Percentiles rank a stretch among this genome's conserved stretches.
Conservation (phyloP, 2,329 filamentous ascomycete species). For the Rosellinia necatrix region DNA sequence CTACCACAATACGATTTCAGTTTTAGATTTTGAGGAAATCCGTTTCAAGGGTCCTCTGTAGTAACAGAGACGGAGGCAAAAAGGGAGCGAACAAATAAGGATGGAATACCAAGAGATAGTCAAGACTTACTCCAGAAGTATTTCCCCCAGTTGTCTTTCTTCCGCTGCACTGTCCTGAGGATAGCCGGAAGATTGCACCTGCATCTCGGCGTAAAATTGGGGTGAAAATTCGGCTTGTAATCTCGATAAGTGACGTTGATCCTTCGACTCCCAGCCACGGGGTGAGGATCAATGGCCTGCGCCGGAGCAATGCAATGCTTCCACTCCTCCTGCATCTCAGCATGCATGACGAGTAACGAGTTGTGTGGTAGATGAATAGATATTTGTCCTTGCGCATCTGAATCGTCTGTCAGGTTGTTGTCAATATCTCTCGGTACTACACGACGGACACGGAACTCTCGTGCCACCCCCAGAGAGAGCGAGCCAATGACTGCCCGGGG, state of each 20-base stretch:
- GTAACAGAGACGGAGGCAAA: neutral
- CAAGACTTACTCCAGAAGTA: conserved; percentile 76
- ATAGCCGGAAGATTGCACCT: conserved; percentile 70
- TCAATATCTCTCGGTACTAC: conserved; percentile 66
- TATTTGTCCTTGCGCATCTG: conserved; percentile 79
- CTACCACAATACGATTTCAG: conserved; percentile 17
- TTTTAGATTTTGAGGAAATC: neutral
- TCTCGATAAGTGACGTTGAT: conserved; percentile 95
- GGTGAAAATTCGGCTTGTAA: conserved; percentile 79
- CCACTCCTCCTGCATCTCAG: conserved; percentile 97
- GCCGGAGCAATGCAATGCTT: conserved; percentile 85
- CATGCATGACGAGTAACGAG: conserved; percentile 92
- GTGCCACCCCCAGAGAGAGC: conserved; percentile 85
- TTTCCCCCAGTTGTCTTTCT: conserved; percentile 73
- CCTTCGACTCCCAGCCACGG: conserved; percentile 75
- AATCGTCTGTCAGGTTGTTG: conserved; percentile 46
- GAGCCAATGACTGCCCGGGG: conserved; percentile 79
- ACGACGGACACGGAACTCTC: conserved; percentile 86
- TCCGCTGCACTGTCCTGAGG: conserved; percentile 79
- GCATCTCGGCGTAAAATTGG: conserved; percentile 77
- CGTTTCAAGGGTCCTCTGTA: neutral
- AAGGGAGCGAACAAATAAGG: neutral
- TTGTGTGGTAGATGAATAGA: conserved; percentile 94
- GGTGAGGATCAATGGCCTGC: conserved; percentile 80
- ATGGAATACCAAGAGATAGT: neutral